Conservation (phyloP, 345 rosid genomes). For the Limnanthes douglasii region DNA sequence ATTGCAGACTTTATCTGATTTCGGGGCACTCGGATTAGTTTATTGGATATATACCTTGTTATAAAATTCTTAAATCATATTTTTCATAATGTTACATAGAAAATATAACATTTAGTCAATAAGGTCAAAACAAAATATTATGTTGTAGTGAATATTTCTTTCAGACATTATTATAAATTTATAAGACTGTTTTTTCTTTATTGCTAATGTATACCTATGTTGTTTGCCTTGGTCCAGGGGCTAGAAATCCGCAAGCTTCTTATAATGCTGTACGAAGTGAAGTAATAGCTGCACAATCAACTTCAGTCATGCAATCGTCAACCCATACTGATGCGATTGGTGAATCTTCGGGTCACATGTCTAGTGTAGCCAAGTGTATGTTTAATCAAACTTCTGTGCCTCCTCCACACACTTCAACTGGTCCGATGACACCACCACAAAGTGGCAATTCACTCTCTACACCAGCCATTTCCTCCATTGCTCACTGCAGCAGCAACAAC, state of each 20-base stretch:
- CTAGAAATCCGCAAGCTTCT: conserved; percentile 4
- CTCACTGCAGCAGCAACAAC: conserved; percentile 17
- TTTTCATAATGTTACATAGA: too few relatives aligned
- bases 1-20: too few relatives aligned
- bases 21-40: too few relatives aligned
- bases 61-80: too few relatives aligned
- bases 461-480: conserved; percentile 10
- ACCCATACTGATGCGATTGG: conserved; percentile 3
- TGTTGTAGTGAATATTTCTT: not conserved
- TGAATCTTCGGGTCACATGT: conserved; percentile 15
- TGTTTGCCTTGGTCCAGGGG: conserved; percentile 1
- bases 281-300: conserved; percentile 12
- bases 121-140: too few relatives aligned
- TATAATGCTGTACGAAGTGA: conserved; percentile 7
- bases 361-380: conserved; percentile 61
- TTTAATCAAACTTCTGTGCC: conserved; percentile 29
- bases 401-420: conserved; percentile 31
- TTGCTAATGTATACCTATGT: not conserved
- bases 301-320: conserved; percentile 13
- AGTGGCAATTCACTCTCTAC: conserved; percentile 25
- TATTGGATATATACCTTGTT: too few relatives aligned
- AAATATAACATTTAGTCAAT: too few relatives aligned
- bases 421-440: conserved; percentile 35
- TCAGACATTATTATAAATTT: not conserved
- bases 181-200: not conserved